Evolutionary conservation across 129 eudicot species (phyloP).

Genomic region (Solidago caesia): DNA sequence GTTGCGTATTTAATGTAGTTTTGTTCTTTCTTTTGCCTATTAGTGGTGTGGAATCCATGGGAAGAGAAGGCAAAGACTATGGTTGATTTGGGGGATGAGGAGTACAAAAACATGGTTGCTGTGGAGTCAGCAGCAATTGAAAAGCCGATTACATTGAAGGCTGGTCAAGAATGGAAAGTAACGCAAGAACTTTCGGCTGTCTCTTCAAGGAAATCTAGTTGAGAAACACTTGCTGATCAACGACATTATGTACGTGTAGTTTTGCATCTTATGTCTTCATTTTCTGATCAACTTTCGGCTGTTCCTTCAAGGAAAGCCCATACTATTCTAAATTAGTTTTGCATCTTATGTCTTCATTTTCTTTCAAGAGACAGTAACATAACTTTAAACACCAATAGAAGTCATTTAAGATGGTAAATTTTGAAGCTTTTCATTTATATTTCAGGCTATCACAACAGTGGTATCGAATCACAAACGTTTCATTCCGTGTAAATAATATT

Average conservation of each 20-base stretch:
- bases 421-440: no score
- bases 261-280: no score
- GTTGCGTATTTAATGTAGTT: not conserved
- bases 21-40: constrained; percentile 5
- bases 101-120: constrained; percentile 83
- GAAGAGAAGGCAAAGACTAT: constrained; percentile 82
- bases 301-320: no score
- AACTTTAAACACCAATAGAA: no score
- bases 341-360: no score
- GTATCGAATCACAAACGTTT: no score
- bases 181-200: constrained; percentile 77
- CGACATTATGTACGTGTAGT: not conserved
- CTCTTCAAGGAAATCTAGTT: constrained; percentile 59
- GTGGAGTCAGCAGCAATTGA: constrained; percentile 85
- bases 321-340: no score
- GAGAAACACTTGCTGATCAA: constrained; percentile 6
- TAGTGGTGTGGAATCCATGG: constrained; percentile 98
- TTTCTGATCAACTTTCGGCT: no score
- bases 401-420: no score
- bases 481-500: no score
- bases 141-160: constrained; percentile 70
- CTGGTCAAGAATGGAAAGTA: constrained; percentile 94
- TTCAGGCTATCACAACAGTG: no score
- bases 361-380: no score
- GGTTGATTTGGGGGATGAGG: constrained; percentile 75